These are phyloP conservation scores for Ophiorrhiza pumila DNA, from an alignment of 257 asterid species.

Conservation along the genomic window DNA sequence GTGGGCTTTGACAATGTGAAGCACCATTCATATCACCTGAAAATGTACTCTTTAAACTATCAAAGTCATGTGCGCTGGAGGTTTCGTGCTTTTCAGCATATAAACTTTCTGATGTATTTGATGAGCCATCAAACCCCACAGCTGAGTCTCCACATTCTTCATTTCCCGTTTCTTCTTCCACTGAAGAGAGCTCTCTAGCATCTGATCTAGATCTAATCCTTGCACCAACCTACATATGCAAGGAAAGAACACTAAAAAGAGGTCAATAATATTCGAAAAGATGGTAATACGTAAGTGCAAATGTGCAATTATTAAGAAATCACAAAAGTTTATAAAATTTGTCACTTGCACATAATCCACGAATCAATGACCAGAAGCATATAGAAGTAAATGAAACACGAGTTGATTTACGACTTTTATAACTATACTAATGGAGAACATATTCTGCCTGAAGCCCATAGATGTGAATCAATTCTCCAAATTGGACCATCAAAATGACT, in stretches of 20 bases:
- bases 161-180: slow-evolving; percentile 58
- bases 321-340: background rate
- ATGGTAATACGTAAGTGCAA: background rate
- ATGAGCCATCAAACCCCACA: slow-evolving; percentile 73
- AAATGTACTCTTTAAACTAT: slow-evolving; percentile 43
- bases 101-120: slow-evolving; percentile 79
- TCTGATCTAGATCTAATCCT: slow-evolving; percentile 57
- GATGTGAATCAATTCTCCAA: slow-evolving; percentile 5
- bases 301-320: background rate
- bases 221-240: slow-evolving; percentile 45
- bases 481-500: slow-evolving; percentile 2
- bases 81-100: slow-evolving; percentile 68
- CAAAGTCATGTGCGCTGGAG: slow-evolving; percentile 43
- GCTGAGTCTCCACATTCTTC: slow-evolving; percentile 67
- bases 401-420: background rate
- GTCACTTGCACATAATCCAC: background rate
- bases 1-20: slow-evolving; percentile 43
- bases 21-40: slow-evolving; percentile 40
- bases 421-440: background rate
- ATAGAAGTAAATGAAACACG: slow-evolving; percentile 3
- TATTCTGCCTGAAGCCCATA: background rate
- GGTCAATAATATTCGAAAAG: background rate
- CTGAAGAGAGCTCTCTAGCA: slow-evolving; percentile 60
- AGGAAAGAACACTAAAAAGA: slow-evolving; percentile 10
- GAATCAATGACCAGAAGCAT: background rate